Base-by-base conservation (phyloP, 2,329 filamentous ascomycete genomes). In the Trichoderma harzianum region DNA sequence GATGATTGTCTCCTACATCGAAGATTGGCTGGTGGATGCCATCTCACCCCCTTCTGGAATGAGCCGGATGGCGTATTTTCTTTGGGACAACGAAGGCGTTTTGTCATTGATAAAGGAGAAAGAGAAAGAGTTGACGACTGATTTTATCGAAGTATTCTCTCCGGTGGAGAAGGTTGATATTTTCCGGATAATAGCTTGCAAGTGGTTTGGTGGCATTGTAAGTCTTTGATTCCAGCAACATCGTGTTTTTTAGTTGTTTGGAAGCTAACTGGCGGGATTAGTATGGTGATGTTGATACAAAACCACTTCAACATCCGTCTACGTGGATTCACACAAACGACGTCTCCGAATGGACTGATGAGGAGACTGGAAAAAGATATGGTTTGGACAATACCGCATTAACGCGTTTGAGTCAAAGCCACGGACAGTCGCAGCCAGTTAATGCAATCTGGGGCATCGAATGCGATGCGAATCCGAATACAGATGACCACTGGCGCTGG, bases 281-380 rank as follows among this genome's bases (percentile, higher is more conserved):
- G 76, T 77, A 77, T 30, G 76, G 70, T 62, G 76, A 77, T 36
- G 73, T 76, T 16, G 76, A 77, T 32, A 77, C 76, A 11, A 75
- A 75, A 34, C 74, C 75, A 14, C 74, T 77, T 14, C 62, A 72
- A 18, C 75, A 74, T 51, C 76, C 76, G 0, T 73, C 71, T 3
- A 55, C 71, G 14, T 77, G 76, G 76, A 74, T 76, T 61, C 34
- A 34, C 18, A 51, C 72, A 16, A 21, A 72, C 5, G 76, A 77
- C 53, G 47, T 77, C n/a, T 62, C 73, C 7, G 30, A 36, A 47
- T 77, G 76, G 76, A 71, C 72, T n/a, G 76, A 77, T 21, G 39
- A 68, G 3, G 57, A 72, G 26, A 76, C 72, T 14, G 73, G 72
- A 1, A 69, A 69, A 32, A 72, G 32, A 18, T 76, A 75, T 51